Evolutionary conservation across 768 basidiomycete species (phyloP).

Genomic region (Tulasnella sp.): DNA sequence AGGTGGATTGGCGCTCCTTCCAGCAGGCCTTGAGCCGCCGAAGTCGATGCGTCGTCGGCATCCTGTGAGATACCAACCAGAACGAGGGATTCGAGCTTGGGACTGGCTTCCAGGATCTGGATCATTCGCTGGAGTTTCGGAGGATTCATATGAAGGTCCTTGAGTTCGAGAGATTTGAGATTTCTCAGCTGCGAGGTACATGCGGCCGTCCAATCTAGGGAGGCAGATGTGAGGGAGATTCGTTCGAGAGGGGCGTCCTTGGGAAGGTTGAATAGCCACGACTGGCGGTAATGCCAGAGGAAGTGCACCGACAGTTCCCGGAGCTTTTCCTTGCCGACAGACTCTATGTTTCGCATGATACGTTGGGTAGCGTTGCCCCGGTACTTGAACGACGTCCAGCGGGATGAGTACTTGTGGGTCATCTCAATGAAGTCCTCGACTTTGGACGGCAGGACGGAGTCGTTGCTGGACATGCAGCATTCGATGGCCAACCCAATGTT

Average conservation of each 20-base stretch:
- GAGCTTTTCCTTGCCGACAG: neutral
- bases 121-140: constrained; percentile 14
- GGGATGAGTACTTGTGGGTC: constrained; percentile 5
- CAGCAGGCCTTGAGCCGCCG: neutral
- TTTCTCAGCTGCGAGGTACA: constrained; percentile 7
- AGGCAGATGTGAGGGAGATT: constrained; percentile 5
- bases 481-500: neutral
- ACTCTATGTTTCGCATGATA: constrained; percentile 16
- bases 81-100: constrained; percentile 9
- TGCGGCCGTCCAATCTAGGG: constrained; percentile 6
- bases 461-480: neutral
- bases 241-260: constrained; percentile 11
- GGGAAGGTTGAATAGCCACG: constrained; percentile 15
- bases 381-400: constrained; percentile 11
- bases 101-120: neutral
- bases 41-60: constrained; percentile 10
- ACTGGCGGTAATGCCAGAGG: constrained; percentile 19
- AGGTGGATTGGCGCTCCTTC: constrained; percentile 7
- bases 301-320: constrained; percentile 19
- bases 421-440: constrained; percentile 18
- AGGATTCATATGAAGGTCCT: constrained; percentile 13
- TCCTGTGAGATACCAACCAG: constrained; percentile 10
- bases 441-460: neutral
- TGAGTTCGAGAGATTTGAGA: constrained; percentile 11
- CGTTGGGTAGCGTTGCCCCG: constrained; percentile 1